These are phyloP conservation scores for Dipodascopsis uninucleata DNA, from an alignment of 805 yeast genomes.

Conservation along the genomic window DNA sequence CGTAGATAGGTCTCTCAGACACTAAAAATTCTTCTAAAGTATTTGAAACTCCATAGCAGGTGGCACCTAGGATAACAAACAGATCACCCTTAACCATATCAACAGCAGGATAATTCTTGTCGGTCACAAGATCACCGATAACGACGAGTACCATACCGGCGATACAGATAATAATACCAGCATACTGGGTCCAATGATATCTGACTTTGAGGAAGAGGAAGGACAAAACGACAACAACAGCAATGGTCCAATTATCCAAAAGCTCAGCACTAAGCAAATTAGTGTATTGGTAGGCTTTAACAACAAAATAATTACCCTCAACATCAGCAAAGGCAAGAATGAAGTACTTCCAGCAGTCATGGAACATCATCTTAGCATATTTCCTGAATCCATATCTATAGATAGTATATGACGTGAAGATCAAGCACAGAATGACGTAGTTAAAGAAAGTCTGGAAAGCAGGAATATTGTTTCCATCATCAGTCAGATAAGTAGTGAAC, in stretches of 20 bases:
- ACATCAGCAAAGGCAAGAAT: slow-evolving; percentile 45
- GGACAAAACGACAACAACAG: slow-evolving; percentile 43
- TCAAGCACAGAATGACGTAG: slow-evolving; percentile 38
- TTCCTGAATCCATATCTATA: slow-evolving; percentile 40
- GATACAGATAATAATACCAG: slow-evolving; percentile 41
- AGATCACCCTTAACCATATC: slow-evolving; percentile 44
- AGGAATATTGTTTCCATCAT: slow-evolving; percentile 42
- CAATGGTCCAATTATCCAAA: slow-evolving; percentile 46
- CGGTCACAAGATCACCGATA: slow-evolving; percentile 42
- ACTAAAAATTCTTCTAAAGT: slow-evolving; percentile 45
- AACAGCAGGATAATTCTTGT: slow-evolving; percentile 41
- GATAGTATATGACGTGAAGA: slow-evolving; percentile 42
- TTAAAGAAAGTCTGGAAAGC: slow-evolving; percentile 45
- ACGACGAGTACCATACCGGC: slow-evolving; percentile 45
- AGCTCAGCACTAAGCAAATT: slow-evolving; percentile 44
- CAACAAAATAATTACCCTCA: slow-evolving; percentile 46
- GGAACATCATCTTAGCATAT: slow-evolving; percentile 34
- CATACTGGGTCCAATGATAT: slow-evolving; percentile 45
- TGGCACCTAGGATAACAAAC: slow-evolving; percentile 44
- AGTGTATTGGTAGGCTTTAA: slow-evolving; percentile 44
- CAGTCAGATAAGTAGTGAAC: slow-evolving; percentile 40
- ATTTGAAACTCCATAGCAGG: slow-evolving; percentile 46
- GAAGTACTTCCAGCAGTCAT: slow-evolving; percentile 45
- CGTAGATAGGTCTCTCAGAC: slow-evolving; percentile 45
- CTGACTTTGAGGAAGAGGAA: slow-evolving; percentile 43